Base-by-base conservation (phyloP, 257 asterid genomes). In the Nicotiana benthamiana region DNA sequence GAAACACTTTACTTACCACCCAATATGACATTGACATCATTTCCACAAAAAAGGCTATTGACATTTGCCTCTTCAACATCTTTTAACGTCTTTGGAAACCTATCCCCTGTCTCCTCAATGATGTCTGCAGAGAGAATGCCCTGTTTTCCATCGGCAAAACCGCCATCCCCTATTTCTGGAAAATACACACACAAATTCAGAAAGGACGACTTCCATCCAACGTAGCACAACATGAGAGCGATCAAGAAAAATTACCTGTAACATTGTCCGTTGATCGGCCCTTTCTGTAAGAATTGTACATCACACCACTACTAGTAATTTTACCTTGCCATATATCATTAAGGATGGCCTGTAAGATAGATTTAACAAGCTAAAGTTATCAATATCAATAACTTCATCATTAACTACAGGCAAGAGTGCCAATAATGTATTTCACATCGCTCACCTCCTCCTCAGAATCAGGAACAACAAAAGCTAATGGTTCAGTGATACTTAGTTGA, bases 271-370 rank as follows among this genome's bases (percentile, higher is more conserved):
- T 80, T 26, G 81, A 74, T 85, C 86, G 75, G 74, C 82, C 81
- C 90, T 94, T 66, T 90, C 97, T 84, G 91, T 93, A 86, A 84
- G 89, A 57, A 85, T 82, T 86, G 32, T 90, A 95, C 27, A 92
- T 93, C 68, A 92, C 97, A 43, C 94, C 96, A 85, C 98, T 93
- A 80, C 93, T 87, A 40, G 76, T 59, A 52, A 93, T 86, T 79
- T 93, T 97, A 68, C 92, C 99, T 61, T 90, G 85, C 82, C 94
- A 97, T 83, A 95, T 92, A 56, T 97, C 99, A 83, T 91, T 88
- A 59, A 95, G 84, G 83, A 91, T 83, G 82, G 80, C 90, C 99
- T 95, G 85, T 88, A 30, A 60, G 40, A 40, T 74, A n/a, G 32
- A 56, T 48, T 22, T n/a, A 57, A 10, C 61, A 11, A 43, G 32